These are phyloP conservation scores for Apiospora marii DNA, from an alignment of 2,329 filamentous ascomycete genomes.

Conservation along the genomic window DNA sequence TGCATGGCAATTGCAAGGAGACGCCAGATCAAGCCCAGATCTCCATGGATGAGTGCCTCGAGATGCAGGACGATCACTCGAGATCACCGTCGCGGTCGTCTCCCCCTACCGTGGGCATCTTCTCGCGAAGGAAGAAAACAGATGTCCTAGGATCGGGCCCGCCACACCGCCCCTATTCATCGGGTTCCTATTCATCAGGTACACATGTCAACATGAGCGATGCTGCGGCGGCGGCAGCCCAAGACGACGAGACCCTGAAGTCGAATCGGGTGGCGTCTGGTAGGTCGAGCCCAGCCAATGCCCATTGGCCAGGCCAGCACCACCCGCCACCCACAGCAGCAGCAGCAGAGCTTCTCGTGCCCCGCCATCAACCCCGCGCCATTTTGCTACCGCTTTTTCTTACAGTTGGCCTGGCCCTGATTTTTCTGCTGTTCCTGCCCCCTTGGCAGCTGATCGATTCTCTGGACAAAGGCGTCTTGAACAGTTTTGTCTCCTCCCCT, in stretches of 20 bases:
- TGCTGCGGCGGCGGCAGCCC: neutral
- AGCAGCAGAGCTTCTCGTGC: neutral
- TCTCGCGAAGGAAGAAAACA: neutral
- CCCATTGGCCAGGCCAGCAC: neutral
- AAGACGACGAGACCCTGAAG: slow-evolving; percentile 3
- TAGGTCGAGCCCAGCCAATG: neutral
- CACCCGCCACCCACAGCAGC: neutral
- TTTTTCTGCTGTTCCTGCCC: slow-evolving; percentile 20
- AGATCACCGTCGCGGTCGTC: neutral
- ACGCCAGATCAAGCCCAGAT: neutral
- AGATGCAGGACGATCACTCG: slow-evolving; percentile 14
- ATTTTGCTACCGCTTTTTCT: slow-evolving; percentile 18
- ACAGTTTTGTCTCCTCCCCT: slow-evolving; percentile 13
- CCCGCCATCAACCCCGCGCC: slow-evolving; percentile 19
- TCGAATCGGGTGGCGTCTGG: slow-evolving; percentile 8
- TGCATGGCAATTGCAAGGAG: neutral
- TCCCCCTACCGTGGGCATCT: neutral
- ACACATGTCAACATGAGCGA: neutral
- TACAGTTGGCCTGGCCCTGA: slow-evolving; percentile 3
- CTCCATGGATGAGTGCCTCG: neutral
- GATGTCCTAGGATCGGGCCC: neutral
- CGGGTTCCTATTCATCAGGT: slow-evolving; percentile 8
- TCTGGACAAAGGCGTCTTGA: slow-evolving; percentile 1
- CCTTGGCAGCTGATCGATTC: slow-evolving; percentile 1
- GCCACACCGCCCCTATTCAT: slow-evolving; percentile 3